Conservation (phyloP, 768 basidiomycete species). For the Tulasnella sp. region DNA sequence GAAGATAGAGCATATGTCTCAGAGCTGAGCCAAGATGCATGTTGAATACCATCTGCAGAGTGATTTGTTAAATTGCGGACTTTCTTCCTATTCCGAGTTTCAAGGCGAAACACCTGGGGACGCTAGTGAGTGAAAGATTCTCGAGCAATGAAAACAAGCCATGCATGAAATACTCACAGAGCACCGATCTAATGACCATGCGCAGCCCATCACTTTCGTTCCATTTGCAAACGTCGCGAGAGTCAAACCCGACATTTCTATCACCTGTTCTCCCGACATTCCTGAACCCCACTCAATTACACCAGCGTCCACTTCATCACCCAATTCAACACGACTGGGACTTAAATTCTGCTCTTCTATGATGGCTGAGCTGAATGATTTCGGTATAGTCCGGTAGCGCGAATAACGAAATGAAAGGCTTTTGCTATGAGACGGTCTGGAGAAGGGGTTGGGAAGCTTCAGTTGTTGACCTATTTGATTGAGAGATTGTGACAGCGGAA, state of each 20-base stretch:
- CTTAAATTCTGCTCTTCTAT: conserved; percentile 39
- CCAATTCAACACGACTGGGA: conserved; percentile 44
- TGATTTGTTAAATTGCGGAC: neutral
- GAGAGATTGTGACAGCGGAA: conserved; percentile 16
- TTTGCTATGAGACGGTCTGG: conserved; percentile 39
- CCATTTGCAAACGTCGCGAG: conserved; percentile 15
- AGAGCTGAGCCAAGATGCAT: conserved; percentile 9
- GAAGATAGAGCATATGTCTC: conserved; percentile 17
- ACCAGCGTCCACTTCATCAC: conserved; percentile 46
- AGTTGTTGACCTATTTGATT: conserved; percentile 36
- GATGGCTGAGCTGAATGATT: conserved; percentile 54
- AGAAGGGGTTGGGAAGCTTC: conserved; percentile 65
- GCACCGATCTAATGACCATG: conserved; percentile 8
- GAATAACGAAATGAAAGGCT: conserved; percentile 29
- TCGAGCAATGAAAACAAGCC: neutral
- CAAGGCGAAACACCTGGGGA: conserved; percentile 23
- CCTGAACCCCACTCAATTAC: conserved; percentile 42
- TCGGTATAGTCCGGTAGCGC: conserved; percentile 34
- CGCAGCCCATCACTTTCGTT: conserved; percentile 22
- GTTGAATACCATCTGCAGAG: conserved; percentile 6
- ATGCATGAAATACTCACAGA: neutral
- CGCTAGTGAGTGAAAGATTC: neutral
- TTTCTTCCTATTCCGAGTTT: conserved; percentile 1
- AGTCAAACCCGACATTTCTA: neutral
- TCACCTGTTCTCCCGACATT: neutral